Evolutionary conservation across 768 basidiomycete species (phyloP), one percentile per base, ranked within the genome.

Genomic region (Naganishia kalamii): DNA sequence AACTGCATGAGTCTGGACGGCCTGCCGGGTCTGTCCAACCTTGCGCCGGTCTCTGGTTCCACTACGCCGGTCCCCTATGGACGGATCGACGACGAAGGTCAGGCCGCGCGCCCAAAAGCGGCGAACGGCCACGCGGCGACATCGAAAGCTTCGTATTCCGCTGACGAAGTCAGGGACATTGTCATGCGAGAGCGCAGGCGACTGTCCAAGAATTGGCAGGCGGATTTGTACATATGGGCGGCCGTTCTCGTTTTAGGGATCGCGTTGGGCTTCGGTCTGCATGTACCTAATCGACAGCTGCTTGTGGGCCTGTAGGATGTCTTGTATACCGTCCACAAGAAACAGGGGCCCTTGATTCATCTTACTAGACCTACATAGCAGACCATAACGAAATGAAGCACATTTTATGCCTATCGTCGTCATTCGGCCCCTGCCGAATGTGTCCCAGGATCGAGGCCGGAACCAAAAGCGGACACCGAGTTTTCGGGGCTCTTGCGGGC

Each of bases 41-140:
- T 66, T 23, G 63, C 63, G 11, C 63, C 63, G 1, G 43, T 43
- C n/a, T 57, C 54, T 17, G 54, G 54, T 21, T 41, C 54, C 35
- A 57, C 11, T 40, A 57, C 54, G 23, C 54, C 54, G 4, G 37
- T 35, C n/a, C 54, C 54, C 23, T 57, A 40, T 23, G 54, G 54
- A 21, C 37, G 21, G 7, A 6, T 57, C 37, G 54, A 57, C 1
- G 52, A 41, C 32, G 4, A n/a, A n/a, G 21, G 13, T 10, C 43
- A 44, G 19, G 11, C 37, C 13, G 11, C 4, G 21, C 13, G 35
- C 7, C 3, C 54, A 57, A 13, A 35, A 15, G 3, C 4, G 6
- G 54, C 54, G 11, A 37, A 40, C n/a, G 54, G n/a, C 23, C 37
- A 7, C 5, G 3, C 25, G 11, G 10, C 33, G 8, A 37, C 6